Base-by-base conservation (phyloP, 371 early-diverging fungal species). In the Apophysomyces variabilis region DNA sequence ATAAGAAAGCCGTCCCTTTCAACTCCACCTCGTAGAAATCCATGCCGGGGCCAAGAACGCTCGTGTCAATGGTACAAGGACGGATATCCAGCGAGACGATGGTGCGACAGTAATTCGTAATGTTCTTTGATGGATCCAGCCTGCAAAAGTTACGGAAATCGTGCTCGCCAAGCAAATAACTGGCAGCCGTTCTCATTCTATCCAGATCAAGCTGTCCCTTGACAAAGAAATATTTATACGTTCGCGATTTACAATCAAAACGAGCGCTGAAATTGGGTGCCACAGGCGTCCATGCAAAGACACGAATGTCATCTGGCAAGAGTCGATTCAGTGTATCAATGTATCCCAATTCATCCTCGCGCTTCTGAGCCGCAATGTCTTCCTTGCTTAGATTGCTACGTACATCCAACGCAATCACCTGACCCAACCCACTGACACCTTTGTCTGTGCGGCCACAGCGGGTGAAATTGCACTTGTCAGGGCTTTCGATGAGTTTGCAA, bases 121-220 rank as follows among this genome's bases (percentile, higher is more conserved):
- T 87, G 67, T 89, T 87, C 68, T 96, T 96, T 26, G 89, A 79
- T 4, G 92, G 86, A 77, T 98, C 97, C 61, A 96, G 77, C 74
- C 94, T 94, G 76, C 97, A 98, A 73, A 99, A 96, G 78, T 96
- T 93, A 58, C 98, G 87, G 67, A 95, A 98, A 69, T 99, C 96
- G 66, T 96, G 96, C 1, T 84, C 76, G 32, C 99, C 99, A 58
- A 91, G 65, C 57, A 92, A 90, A 44, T 79, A 71, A 21, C 67
- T 39, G 8, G 93, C 90, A 0, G 93, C 97, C 8, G 85, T 72
- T 16, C 84, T 83, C 97, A 99, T 98, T 9, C 59, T 65, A 1
- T 78, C 85, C 43, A 97, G 82, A 62, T 79, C 68, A 32, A 91
- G 77, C n/a, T 76, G 75, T n/a, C 84, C 82, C 37, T 76, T 76